phyloP scores from a whole-genome alignment of 202 grass and related monocot genomes.

The Hordeum pubiflorum region DNA sequence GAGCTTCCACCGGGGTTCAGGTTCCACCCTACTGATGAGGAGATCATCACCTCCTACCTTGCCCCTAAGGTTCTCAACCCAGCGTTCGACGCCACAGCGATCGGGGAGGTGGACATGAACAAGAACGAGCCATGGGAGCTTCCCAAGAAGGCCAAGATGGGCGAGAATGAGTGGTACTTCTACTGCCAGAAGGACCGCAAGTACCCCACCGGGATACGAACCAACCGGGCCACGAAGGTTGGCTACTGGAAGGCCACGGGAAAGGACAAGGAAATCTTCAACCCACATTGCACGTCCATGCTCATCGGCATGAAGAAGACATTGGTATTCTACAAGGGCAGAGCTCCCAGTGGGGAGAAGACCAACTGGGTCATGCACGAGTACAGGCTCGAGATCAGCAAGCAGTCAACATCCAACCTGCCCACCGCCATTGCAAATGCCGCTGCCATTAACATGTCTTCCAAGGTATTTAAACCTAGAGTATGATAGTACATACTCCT shows the following conservation, averaged over 20 bases:
- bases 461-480: constrained; percentile 24
- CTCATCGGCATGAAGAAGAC: constrained; percentile 85
- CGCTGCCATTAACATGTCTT: neutral
- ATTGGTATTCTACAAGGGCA: constrained; percentile 72
- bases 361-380: constrained; percentile 98
- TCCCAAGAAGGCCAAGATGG: constrained; percentile 69
- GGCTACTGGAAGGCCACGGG: constrained; percentile 75
- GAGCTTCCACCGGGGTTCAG: constrained; percentile 30
- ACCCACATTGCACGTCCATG: neutral
- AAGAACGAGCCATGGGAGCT: constrained; percentile 45
- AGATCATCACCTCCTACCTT: constrained; percentile 46
- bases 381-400: constrained; percentile 44
- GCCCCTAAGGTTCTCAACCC: constrained; percentile 27
- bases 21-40: constrained; percentile 44
- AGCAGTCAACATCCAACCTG: neutral
- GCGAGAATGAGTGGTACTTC: constrained; percentile 76
- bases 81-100: neutral
- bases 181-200: constrained; percentile 61
- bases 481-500: neutral
- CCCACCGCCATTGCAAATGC: neutral
- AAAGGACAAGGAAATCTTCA: constrained; percentile 62
- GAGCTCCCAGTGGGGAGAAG: constrained; percentile 62
- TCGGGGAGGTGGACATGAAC: constrained; percentile 37
- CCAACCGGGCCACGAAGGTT: constrained; percentile 54
- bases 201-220: constrained; percentile 61